A percentile compares a stretch with the other conserved stretches of the same genome.
Evolutionary conservation across 257 asterid species (phyloP).

Genomic region (Nicotiana tabacum): DNA sequence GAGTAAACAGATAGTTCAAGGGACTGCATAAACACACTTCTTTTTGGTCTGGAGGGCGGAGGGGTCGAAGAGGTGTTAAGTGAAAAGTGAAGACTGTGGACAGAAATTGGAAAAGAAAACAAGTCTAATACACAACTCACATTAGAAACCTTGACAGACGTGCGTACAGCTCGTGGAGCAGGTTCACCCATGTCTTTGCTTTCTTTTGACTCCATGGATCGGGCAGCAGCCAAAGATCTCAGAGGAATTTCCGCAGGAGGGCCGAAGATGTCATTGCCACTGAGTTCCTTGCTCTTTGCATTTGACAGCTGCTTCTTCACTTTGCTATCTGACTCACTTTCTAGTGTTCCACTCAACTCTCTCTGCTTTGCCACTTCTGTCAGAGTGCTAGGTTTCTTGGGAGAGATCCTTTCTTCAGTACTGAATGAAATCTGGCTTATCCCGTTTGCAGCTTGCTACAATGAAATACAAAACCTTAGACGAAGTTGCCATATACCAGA

Average conservation of each 20-base stretch:
- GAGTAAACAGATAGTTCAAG: background rate
- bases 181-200: slow-evolving; percentile 68
- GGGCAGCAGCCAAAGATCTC: slow-evolving; percentile 55
- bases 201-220: slow-evolving; percentile 50
- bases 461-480: background rate
- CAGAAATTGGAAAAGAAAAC: background rate
- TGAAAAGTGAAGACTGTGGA: background rate
- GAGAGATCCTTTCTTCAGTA: slow-evolving; percentile 73
- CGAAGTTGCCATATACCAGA: background rate
- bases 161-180: slow-evolving; percentile 68
- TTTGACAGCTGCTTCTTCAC: slow-evolving; percentile 57
- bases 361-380: slow-evolving; percentile 94
- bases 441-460: slow-evolving; percentile 83
- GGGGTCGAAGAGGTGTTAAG: background rate
- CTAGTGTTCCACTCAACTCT: slow-evolving; percentile 80
- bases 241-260: slow-evolving; percentile 68
- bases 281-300: slow-evolving; percentile 80
- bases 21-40: background rate
- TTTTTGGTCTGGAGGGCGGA: background rate
- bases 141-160: slow-evolving; percentile 87
- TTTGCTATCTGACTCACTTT: slow-evolving; percentile 54
- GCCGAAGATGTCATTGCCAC: slow-evolving; percentile 87
- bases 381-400: slow-evolving; percentile 70
- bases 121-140: slow-evolving; percentile 40
- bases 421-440: slow-evolving; percentile 93